Percentiles rank a stretch among this genome's conserved stretches.
These are phyloP conservation scores for Euptelea pleiosperma DNA, from an alignment of 164 flowering plant species.

Conservation along the genomic window DNA sequence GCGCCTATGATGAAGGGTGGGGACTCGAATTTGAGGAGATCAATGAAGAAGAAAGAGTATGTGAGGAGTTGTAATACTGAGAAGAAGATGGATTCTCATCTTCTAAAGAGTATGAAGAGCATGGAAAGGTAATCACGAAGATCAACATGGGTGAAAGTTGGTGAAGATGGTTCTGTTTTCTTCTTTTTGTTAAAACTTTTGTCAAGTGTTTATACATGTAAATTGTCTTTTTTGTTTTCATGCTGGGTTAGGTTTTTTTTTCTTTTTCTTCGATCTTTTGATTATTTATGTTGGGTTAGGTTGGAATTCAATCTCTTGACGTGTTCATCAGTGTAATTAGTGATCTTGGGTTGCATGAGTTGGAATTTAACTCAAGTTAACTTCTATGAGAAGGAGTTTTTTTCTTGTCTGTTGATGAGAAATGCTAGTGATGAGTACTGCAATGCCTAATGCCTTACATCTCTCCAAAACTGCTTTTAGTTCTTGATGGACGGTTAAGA, in stretches of 20 bases:
- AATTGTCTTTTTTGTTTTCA: background rate
- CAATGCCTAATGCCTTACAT: no score
- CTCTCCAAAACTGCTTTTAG: no score
- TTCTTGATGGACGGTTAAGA: no score
- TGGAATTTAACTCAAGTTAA: background rate
- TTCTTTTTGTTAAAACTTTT: background rate
- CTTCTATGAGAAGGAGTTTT: no score
- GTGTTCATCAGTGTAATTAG: constrained; percentile 7
- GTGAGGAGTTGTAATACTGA: constrained; percentile 16
- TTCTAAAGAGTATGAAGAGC: background rate
- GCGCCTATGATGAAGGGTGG: constrained; percentile 4
- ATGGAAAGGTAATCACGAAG: no score
- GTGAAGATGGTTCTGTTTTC: background rate
- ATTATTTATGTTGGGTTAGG: no score
- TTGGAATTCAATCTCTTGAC: constrained; percentile 5
- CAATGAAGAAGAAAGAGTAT: constrained; percentile 15
- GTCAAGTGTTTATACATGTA: background rate
- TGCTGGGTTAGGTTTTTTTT: no score
- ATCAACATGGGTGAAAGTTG: no score
- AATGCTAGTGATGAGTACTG: no score
- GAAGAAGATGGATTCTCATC: background rate
- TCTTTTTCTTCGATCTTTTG: background rate
- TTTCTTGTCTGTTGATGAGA: no score
- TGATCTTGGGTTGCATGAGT: background rate
- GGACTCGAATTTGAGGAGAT: constrained; percentile 8